A percentile compares a stretch with the other conserved stretches of the same genome.
phyloP scores from a whole-genome alignment of 2,329 filamentous ascomycete species.

The Fusarium setosum region DNA sequence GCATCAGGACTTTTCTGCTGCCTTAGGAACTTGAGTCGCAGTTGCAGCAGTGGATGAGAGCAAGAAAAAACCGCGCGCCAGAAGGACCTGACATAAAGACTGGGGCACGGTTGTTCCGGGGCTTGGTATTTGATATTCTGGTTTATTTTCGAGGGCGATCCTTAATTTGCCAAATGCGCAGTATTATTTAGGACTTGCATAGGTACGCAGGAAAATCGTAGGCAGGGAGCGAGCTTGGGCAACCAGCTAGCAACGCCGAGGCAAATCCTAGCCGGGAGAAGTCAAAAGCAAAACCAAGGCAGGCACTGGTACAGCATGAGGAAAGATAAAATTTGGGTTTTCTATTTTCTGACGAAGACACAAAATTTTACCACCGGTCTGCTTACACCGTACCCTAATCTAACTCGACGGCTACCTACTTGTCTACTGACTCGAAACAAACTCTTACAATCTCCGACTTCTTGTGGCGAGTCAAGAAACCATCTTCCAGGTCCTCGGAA shows the following conservation, averaged over 20 bases:
- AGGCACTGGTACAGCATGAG: not conserved
- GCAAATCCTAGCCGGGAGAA: not conserved
- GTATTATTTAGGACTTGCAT: not conserved
- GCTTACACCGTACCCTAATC: not conserved
- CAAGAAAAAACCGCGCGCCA: not conserved
- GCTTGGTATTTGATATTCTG: too few relatives aligned
- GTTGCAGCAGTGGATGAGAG: not conserved
- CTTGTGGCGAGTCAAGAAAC: slow-evolving; percentile 16
- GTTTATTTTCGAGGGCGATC: not conserved
- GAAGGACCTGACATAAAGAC: not conserved
- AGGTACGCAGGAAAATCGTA: not conserved
- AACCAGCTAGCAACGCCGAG: not conserved
- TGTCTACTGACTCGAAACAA: slow-evolving; percentile 7
- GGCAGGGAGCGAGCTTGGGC: not conserved
- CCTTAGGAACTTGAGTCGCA: slow-evolving; percentile 16
- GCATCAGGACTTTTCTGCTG: slow-evolving; percentile 22
- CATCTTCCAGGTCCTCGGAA: slow-evolving; percentile 1
- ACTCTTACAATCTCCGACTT: not conserved
- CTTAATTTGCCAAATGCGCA: not conserved
- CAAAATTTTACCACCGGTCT: not conserved
- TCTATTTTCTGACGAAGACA: not conserved
- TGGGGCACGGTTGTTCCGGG: not conserved
- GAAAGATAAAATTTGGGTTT: not conserved
- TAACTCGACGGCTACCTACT: not conserved
- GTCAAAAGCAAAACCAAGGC: not conserved